Conservation (phyloP, 768 basidiomycete genomes). For the Auriculariales sp. region DNA sequence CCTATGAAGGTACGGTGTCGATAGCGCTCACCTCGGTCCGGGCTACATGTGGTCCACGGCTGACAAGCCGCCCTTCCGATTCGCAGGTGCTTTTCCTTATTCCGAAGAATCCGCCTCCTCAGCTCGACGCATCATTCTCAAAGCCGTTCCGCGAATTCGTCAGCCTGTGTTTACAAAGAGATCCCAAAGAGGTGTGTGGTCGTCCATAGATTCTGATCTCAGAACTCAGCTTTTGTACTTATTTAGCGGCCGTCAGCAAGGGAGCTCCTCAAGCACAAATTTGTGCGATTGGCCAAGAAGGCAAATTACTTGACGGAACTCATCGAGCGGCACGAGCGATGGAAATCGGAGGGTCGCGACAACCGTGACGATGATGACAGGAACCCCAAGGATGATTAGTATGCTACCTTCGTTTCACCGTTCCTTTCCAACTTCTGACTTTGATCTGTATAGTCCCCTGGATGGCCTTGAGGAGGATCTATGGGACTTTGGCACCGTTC, state of each 20-base stretch:
- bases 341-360: constrained; percentile 81
- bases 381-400: constrained; percentile 49
- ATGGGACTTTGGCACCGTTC: constrained; percentile 97
- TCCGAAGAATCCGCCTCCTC: constrained; percentile 92
- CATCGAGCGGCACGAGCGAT: constrained; percentile 87
- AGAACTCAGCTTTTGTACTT: constrained; percentile 8
- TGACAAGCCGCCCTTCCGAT: too few relatives aligned
- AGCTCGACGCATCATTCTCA: constrained; percentile 79
- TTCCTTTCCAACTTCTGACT: constrained; percentile 3
- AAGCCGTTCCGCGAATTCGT: constrained; percentile 93
- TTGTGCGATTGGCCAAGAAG: constrained; percentile 89
- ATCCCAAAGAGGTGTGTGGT: constrained; percentile 69
- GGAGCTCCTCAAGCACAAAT: constrained; percentile 92
- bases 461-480: constrained; percentile 53
- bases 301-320: constrained; percentile 88
- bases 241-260: constrained; percentile 81
- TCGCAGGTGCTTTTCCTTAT: constrained; percentile 88
- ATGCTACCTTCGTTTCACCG: constrained; percentile 14
- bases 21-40: too few relatives aligned
- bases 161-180: constrained; percentile 79
- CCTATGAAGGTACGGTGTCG: constrained; percentile 98
- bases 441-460: constrained; percentile 25
- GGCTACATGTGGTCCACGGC: too few relatives aligned
- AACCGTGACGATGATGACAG: constrained; percentile 57
- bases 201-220: constrained; percentile 2